Base-by-base conservation (phyloP, 176 grass and related monocot genomes). In the Urochloa ruziziensis region DNA sequence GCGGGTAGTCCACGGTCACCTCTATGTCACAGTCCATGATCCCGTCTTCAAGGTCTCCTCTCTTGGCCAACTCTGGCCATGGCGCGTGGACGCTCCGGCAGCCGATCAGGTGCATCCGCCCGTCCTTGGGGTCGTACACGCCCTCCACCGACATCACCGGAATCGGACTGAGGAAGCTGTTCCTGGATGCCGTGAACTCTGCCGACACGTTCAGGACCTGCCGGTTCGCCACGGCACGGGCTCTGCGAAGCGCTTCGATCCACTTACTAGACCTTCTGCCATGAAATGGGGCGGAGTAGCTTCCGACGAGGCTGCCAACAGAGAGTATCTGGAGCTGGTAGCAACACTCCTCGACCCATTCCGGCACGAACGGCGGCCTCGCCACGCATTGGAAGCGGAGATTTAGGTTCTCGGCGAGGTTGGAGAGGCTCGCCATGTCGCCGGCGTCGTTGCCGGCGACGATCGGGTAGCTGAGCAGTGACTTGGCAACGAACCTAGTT, bases 401-500 rank as follows among this genome's bases (percentile, higher is more conserved):
- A 2, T 53, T 84, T 14, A 97, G 89, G 53, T 97, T 90, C 24
- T 87, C 76, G 63, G 91, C 87, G 54, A 90, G 85, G 79, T 47
- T 79, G 82, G 85, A 85, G 23, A 88, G 61, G n/a, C 73, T 84
- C 42, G 27, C 25, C 48, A 8, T 18, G 7, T 85, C 85, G 14
- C 48, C n/a, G n/a, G n/a, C 42, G 74, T 24, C 13, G 14, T 32
- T 27, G 62, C 64, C 10, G 39, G 21, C 52, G 18, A 71, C 80
- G 4, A 80, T 76, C 64, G 94, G 94, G 71, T 92, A 97, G 72
- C 89, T 92, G 32, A 97, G 80, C 9, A 97, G 66, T 6, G 94
- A 94, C 77, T 90, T 97, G n/a, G 89, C 89, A 3, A 92, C 84
- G 68, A 88, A 76, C n/a, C n/a, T n/a, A n/a, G n/a, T n/a, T n/a